These are phyloP conservation scores for Rhodotorula graminis DNA, from an alignment of 768 basidiomycete genomes.

Conservation along the genomic window DNA sequence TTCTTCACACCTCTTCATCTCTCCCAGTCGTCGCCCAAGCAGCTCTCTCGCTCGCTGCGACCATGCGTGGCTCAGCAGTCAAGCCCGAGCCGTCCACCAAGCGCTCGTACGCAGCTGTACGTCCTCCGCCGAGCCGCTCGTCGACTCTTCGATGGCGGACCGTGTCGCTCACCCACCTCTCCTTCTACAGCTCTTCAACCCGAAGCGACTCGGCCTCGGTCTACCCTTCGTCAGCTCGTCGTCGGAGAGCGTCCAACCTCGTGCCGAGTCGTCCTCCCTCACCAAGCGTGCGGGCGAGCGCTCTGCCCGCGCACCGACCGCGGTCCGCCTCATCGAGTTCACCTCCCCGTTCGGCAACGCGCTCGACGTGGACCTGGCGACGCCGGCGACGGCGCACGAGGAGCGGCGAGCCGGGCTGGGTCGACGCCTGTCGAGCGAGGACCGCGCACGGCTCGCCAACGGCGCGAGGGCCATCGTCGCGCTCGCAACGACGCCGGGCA, in stretches of 20 bases:
- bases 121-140: background rate
- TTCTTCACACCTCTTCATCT: background rate
- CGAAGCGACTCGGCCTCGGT: background rate
- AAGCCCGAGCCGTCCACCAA: too few species aligned
- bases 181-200: conserved; percentile 2
- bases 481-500: background rate
- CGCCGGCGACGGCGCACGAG: too few species aligned
- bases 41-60: background rate
- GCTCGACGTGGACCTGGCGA: too few species aligned
- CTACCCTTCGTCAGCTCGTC: background rate
- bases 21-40: too few species aligned
- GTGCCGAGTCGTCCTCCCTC: background rate
- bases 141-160: background rate
- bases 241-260: background rate
- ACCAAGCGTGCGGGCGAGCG: background rate
- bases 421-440: background rate
- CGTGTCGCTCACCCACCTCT: background rate
- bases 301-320: background rate
- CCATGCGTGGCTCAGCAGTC: background rate
- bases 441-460: conserved; percentile 6
- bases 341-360: conserved; percentile 6
- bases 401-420: too few species aligned
- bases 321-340: background rate
- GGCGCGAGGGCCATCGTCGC: background rate
- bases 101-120: background rate